Evolutionary conservation across 805 yeast species (phyloP).

Genomic region (Kregervanrija pseudodelftensis): DNA sequence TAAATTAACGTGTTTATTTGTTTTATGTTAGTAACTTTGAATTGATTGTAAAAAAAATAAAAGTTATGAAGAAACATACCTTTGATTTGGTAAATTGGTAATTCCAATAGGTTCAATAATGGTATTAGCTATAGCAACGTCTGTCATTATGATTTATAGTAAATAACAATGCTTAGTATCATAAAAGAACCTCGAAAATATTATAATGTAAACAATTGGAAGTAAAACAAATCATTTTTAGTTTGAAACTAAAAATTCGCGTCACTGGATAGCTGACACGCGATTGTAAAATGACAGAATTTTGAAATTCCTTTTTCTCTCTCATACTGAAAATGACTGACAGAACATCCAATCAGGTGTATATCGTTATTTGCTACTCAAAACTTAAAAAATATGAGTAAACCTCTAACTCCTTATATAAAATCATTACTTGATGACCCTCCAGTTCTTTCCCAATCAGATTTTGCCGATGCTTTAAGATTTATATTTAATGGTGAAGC

Average conservation of each 20-base stretch:
- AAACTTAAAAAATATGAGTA: conserved; percentile 8
- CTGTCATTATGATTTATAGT: conserved; percentile 15
- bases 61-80: conserved; percentile 32
- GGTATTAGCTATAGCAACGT: conserved; percentile 8
- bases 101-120: conserved; percentile 55
- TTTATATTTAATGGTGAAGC: conserved; percentile 55
- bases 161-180: background rate
- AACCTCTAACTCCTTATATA: conserved; percentile 46
- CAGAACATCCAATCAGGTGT: too few relatives aligned
- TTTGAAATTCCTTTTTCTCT: too few relatives aligned
- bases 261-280: too few relatives aligned
- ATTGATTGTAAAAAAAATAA: background rate
- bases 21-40: background rate
- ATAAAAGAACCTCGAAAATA: too few relatives aligned
- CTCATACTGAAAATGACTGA: too few relatives aligned
- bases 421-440: conserved; percentile 57
- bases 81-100: conserved; percentile 67
- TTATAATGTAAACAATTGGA: too few relatives aligned
- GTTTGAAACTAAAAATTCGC: too few relatives aligned
- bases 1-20: conserved; percentile 7
- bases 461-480: conserved; percentile 56
- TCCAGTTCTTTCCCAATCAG: conserved; percentile 54
- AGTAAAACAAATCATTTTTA: too few relatives aligned
- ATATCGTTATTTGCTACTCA: background rate
- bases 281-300: too few relatives aligned